Evolutionary conservation across 805 yeast genomes (phyloP), one percentile per base, ranked within the genome.

Genomic region (Debaryomyces prosopidis): DNA sequence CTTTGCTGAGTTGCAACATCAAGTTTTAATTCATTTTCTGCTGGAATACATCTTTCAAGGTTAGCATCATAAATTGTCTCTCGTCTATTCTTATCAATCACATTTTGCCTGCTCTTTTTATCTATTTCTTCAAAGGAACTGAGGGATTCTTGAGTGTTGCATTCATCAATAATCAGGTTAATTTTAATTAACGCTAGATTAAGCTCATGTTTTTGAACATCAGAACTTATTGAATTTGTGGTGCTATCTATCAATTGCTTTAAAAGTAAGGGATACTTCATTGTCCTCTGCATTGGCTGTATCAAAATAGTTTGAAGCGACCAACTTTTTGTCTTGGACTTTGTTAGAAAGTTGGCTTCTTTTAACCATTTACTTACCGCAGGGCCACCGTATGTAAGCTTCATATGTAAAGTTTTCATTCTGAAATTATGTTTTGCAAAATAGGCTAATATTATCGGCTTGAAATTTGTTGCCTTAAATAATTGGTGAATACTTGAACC

Each of bases 231-330:
- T 15, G 28, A 19, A 15, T 41, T 38, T 3, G 40, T 39, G 15
- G 46, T 16, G 14, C 40, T 32, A 47, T 56, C 61, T 17, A 45
- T 51, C 15, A 59, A 44, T 23, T 14, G 30, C 33, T 59, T 58
- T 9, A 60, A 39, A 20, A 45, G 51, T 15, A 30, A 23, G 1
- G 64, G 63, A 26, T 76, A 75, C 48, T 69, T 69, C 28, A 65
- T 54, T 27, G 77, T 48, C 28, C 80, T 55, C 52, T 76, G 79
- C 5, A 77, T 64, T 0, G 81, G 81, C 46, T 68, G 71, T 39
- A 65, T 61, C 16, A 77, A 51, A 28, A 76, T 54, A 4, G 69
- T 55, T 39, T 72, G 75, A 35, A 74, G 52, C 18, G 73, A 63
- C 72, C 75, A 67, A 1, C 71, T 68, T 1, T 63, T 60, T 2